phyloP scores from a whole-genome alignment of 2,329 filamentous ascomycete species.

The Pyrenochaeta sp. region DNA sequence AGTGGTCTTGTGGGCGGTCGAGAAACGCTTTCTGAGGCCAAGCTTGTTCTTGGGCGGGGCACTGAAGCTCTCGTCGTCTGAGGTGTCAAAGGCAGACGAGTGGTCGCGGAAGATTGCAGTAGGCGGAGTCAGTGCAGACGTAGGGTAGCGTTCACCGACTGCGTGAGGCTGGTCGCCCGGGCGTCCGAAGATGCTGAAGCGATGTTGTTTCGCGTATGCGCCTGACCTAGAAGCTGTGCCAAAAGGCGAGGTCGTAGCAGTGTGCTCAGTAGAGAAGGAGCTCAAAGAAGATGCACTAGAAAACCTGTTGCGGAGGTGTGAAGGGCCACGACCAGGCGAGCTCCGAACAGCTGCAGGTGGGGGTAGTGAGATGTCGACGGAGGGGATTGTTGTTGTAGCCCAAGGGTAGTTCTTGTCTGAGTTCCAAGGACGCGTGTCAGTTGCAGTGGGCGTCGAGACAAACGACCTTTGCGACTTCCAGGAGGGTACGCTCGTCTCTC shows the following conservation, averaged over 20 bases:
- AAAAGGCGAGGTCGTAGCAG: conserved; percentile 21
- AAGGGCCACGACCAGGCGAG: conserved; percentile 41
- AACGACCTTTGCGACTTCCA: conserved; percentile 38
- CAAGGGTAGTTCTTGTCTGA: conserved; percentile 57
- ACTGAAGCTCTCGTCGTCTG: conserved; percentile 36
- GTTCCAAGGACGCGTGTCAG: conserved; percentile 57
- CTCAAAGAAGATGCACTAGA: conserved; percentile 33
- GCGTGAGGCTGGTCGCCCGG: conserved; percentile 41
- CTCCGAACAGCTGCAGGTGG: conserved; percentile 34
- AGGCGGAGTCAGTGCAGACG: conserved; percentile 54
- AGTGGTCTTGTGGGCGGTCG: conserved; percentile 23
- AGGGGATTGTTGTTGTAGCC: conserved; percentile 46
- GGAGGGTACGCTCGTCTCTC: conserved; percentile 31
- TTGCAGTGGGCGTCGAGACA: conserved; percentile 29
- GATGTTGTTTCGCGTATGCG: conserved; percentile 22
- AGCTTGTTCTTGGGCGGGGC: conserved; percentile 31
- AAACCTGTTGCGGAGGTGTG: conserved; percentile 38
- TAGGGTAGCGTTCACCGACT: conserved; percentile 59
- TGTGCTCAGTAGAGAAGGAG: conserved; percentile 24
- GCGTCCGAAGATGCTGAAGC: conserved; percentile 32
- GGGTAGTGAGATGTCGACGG: conserved; percentile 51
- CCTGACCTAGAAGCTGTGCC: conserved; percentile 16
- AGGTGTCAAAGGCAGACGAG: conserved; percentile 31
- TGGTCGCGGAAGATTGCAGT: conserved; percentile 34
- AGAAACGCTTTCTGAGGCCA: conserved; percentile 31